Base-by-base conservation (phyloP, 164 flowering plant genomes). In the Nelumbo lutea region DNA sequence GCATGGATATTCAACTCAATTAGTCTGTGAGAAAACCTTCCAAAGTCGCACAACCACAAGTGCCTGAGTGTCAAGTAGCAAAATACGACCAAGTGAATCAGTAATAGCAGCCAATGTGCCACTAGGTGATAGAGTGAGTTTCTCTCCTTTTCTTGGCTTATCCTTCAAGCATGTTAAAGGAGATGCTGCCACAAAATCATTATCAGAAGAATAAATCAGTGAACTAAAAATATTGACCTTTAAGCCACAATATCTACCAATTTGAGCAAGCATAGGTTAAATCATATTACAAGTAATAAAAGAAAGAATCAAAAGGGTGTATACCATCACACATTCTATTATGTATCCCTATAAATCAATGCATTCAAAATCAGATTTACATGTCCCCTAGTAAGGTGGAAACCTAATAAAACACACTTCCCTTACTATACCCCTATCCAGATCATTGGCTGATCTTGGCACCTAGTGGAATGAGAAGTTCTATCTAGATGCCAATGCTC, bases 61-160 rank as follows among this genome's bases (percentile, higher is more conserved):
- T 50, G 99, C 99, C 67, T 85, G 95, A 65, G 99, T 96, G 83
- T 96, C 99, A 68, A 96, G 72, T 11, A 96, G 90, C 76, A 96
- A 80, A 77, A 96, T 86, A 14, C 98, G 97, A 65, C 99, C 99
- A 69, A 96, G 96, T 51, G 99, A 91, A 81, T 96, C 99, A 27
- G 98, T 87, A 70, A 96, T 89, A 66, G 97, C 99, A 78, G 98
- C 98, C 84, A 96, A 81, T 81, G 96, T 85, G 68, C 99, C 97
- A 81, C 95, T 85, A 47, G 98, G 97, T 51, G 97, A 93, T 72
- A 93, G 78, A 7, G 92, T 88, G 56, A 96, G 89, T 68, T 86
- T 96, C 77, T 93, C 98, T 64, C 98, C 99, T 79, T 90, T 95
- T 74, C 99, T 85, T 47, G 97, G 98, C 7, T 83, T 82, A 82